Base-by-base conservation (phyloP, 768 basidiomycete genomes). In the Rubroboletus pulcherrimus region DNA sequence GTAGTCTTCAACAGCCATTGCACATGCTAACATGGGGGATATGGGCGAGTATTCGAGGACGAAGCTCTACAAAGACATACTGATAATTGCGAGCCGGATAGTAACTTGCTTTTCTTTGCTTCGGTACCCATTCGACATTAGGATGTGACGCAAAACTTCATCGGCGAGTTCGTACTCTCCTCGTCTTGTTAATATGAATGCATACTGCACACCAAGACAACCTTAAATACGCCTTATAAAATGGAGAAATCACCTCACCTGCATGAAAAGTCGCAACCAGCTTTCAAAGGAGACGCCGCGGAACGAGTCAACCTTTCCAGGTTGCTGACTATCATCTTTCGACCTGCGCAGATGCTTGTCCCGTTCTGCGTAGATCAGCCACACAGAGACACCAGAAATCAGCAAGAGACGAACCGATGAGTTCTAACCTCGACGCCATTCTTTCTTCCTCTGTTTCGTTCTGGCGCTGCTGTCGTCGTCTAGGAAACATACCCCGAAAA, bases 251-350 rank as follows among this genome's bases (percentile, higher is more conserved):
- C 35, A 43, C 12, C 34, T 59, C 49, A 92, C 95, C 78, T 94
- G 89, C 76, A 97, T 83, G 66, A 93, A 85, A 41, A 98, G 64
- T 17, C 78, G 77, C 47, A 96, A 67, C 96, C 96, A 99, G 48
- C 88, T 84, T 50, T 88, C 87, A 62, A 92, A 91, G 5, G 77
- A 77, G 30, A 96, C 76, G 0, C 90, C 90, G 11, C 95, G 85
- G 70, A 95, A 97, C 0, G 81, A 75, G 50, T 84, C 79, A 2
- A 89, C 79, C 24, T 75, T 77, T 17, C 71, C 75, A 5, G 62
- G 43, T 55, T 75, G 75, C 54, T 75, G 70, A 46, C 67, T 66
- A 42, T 76, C 78, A 6, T 74, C 73, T 29, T 72, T 73, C 7
- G 75, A 71, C 60, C 81, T 86, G n/a, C 78, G 76, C 5, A 78